Evolutionary conservation across 345 rosid genomes (phyloP), one percentile per base, ranked within the genome.

Genomic region (Kernera saxatilis): DNA sequence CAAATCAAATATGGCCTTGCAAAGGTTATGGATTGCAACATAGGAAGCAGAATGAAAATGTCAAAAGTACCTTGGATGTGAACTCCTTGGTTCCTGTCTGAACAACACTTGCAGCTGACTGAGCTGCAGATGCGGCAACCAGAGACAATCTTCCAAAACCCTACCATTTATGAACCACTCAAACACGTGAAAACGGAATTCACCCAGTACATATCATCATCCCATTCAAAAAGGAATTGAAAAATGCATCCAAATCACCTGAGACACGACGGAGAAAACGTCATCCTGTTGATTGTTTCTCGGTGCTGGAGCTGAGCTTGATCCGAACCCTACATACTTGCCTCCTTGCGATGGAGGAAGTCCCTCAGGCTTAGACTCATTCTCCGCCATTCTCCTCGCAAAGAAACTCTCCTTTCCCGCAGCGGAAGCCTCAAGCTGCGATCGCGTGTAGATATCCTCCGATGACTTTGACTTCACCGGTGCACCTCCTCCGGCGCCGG

Each of bases 291-390:
- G 67, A 78, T 80, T 84, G 74, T 77, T 74, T 50, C 72, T 71
- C 73, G 77, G 77, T 11, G 85, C 37, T 48, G 85, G 84, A 45
- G 83, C 67, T 9, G 96, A 86, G 68, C 85, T 82, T 12, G 98
- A 94, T 70, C 99, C 99, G 44, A 91, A 94, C 25, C 99, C 99
- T 0, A 91, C 97, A 73, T 89, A 91, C 80, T 89, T 94, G 19
- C 99, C 99, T 0, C 98, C 98, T 67, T 86, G 91, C 1, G 99
- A 89, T 1, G 99, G 99, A 3, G 97, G 97, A 30, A 94, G 17
- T 1, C 93, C 99, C 15, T 91, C 98, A 1, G 99, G 98, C 70
- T 84, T 82, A 4, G 88, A 76, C 59, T 89, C 93, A 69, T 94
- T 91, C 80, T 91, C 99, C 6, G 81, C 84, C 74, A 85, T 75